Conservation (phyloP, 2,329 filamentous ascomycete species). For the Sclerotinia nivalis region DNA sequence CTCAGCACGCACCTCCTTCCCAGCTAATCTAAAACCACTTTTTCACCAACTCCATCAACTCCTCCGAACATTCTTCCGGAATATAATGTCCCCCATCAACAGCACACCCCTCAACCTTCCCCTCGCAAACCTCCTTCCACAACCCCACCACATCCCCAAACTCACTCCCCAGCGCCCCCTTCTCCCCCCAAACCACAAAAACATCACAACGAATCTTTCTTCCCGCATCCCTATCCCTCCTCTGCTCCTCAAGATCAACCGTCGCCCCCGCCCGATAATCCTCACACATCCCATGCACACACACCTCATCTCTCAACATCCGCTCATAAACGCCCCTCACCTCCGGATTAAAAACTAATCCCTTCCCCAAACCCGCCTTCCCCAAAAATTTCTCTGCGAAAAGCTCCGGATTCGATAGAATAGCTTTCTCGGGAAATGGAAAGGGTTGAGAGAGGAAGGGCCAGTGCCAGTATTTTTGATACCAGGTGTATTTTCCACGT, state of each 20-base stretch:
- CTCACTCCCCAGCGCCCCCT: constrained; percentile 50
- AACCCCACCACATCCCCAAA: constrained; percentile 51
- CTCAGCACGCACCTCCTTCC: background rate
- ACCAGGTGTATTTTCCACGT: constrained; percentile 46
- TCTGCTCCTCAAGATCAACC: constrained; percentile 53
- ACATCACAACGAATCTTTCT: constrained; percentile 50
- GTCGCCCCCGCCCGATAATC: constrained; percentile 57
- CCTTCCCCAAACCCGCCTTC: constrained; percentile 30
- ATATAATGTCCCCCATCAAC: constrained; percentile 53
- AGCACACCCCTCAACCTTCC: constrained; percentile 45
- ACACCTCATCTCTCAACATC: constrained; percentile 41
- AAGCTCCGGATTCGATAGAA: constrained; percentile 42
- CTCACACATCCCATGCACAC: constrained; percentile 53
- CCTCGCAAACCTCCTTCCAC: constrained; percentile 51
- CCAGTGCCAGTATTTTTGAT: constrained; percentile 58
- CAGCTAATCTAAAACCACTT: constrained; percentile 42
- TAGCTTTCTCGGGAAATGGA: constrained; percentile 54
- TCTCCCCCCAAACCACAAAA: constrained; percentile 52
- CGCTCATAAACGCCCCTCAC: constrained; percentile 28
- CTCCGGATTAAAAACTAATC: constrained; percentile 28
- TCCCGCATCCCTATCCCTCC: constrained; percentile 47
- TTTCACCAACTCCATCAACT: constrained; percentile 46
- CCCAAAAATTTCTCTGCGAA: constrained; percentile 45
- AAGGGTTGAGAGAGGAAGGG: constrained; percentile 56
- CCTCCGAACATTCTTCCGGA: constrained; percentile 53